phyloP scores from a whole-genome alignment of 345 rosid genomes.

The Gossypium anomalum region DNA sequence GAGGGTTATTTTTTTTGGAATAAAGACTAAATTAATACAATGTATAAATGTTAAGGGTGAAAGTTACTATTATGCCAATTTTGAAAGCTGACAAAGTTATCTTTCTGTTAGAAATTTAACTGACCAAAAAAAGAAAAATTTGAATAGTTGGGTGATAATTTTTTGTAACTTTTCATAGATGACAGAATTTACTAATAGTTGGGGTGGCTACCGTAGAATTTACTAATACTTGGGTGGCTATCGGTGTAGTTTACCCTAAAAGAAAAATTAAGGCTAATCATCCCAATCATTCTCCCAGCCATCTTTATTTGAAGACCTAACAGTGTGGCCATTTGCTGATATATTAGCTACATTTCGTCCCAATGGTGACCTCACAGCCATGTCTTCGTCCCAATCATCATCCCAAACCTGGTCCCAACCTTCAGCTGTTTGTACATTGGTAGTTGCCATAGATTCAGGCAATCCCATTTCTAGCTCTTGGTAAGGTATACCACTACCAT shows the following conservation, averaged over 20 bases:
- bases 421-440: conserved; percentile 55
- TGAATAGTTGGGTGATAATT: no score
- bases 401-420: conserved; percentile 96
- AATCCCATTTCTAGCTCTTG: conserved; percentile 85
- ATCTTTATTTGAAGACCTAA: conserved; percentile 61
- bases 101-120: no score
- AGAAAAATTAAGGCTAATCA: conserved; percentile 31
- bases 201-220: no score
- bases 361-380: conserved; percentile 73
- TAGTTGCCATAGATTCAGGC: conserved; percentile 39
- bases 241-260: background rate
- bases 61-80: no score
- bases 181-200: no score
- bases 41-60: no score
- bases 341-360: conserved; percentile 40
- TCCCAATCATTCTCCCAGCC: conserved; percentile 89
- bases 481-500: conserved; percentile 47
- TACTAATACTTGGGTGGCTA: no score
- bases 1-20: no score
- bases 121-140: no score
- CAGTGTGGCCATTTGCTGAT: conserved; percentile 72
- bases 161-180: no score
- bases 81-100: no score
- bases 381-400: conserved; percentile 85
- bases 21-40: no score